These are phyloP conservation scores for Cladosporium sp. DNA, from an alignment of 2,329 filamentous ascomycete species.

Conservation along the genomic window DNA sequence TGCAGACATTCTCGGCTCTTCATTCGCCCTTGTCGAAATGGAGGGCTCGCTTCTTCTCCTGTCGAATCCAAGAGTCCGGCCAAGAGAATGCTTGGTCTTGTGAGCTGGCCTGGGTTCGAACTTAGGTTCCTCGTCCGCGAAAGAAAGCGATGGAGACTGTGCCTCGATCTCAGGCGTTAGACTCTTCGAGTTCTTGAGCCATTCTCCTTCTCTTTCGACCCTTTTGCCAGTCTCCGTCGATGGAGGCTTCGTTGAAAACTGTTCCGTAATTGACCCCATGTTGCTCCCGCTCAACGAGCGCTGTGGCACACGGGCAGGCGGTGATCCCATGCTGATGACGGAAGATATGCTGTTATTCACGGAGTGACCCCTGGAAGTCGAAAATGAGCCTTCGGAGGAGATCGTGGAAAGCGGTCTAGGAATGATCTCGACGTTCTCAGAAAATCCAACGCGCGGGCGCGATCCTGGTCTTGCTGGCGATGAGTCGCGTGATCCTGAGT, in stretches of 20 bases:
- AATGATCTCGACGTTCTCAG: slow-evolving; percentile 76
- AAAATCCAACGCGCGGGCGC: slow-evolving; percentile 70
- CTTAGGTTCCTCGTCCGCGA: slow-evolving; percentile 1
- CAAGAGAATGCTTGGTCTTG: slow-evolving; percentile 58
- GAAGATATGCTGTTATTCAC: slow-evolving; percentile 76
- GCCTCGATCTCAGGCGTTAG: not conserved
- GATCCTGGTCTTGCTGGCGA: slow-evolving; percentile 36
- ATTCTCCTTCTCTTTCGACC: slow-evolving; percentile 27
- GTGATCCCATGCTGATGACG: slow-evolving; percentile 55
- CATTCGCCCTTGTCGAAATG: slow-evolving; percentile 21
- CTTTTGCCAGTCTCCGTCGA: slow-evolving; percentile 23
- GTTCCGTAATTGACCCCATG: slow-evolving; percentile 8
- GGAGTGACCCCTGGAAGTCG: slow-evolving; percentile 65
- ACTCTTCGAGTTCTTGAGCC: slow-evolving; percentile 22
- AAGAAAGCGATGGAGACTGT: slow-evolving; percentile 1
- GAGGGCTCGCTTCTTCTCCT: slow-evolving; percentile 37
- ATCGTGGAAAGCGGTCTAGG: slow-evolving; percentile 75
- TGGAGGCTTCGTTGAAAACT: not conserved
- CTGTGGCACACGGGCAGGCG: not conserved
- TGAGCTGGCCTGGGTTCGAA: slow-evolving; percentile 22
- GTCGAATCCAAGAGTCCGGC: slow-evolving; percentile 57
- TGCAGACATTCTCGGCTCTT: slow-evolving; percentile 25
- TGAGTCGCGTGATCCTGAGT: slow-evolving; percentile 17
- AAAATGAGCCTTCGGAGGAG: slow-evolving; percentile 70
- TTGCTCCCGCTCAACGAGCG: slow-evolving; percentile 6